Conservation (phyloP, 1,284 basidiomycete genomes). For the Ceratobasidium sp. region DNA sequence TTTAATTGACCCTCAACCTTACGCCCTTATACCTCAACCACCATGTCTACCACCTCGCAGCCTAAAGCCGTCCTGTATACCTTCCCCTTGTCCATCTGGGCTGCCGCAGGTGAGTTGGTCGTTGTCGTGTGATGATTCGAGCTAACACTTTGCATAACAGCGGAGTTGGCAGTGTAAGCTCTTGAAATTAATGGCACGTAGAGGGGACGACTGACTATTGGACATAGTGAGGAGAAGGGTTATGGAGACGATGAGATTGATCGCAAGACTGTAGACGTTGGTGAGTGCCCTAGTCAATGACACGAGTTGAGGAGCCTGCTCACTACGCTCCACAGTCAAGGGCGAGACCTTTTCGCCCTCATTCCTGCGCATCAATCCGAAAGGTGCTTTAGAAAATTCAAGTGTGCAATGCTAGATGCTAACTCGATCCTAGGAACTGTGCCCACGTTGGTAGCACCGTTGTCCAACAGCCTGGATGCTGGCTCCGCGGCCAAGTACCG, state of each 20-base stretch:
- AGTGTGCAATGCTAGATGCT: background rate
- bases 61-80: slow-evolving; percentile 75
- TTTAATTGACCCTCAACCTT: slow-evolving; percentile 7
- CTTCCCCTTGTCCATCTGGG: slow-evolving; percentile 70
- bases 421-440: slow-evolving; percentile 71
- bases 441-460: slow-evolving; percentile 86
- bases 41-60: slow-evolving; percentile 50
- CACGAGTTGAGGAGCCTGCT: background rate
- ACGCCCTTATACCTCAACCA: slow-evolving; percentile 29
- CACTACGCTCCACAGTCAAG: slow-evolving; percentile 61
- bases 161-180: slow-evolving; percentile 43
- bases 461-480: slow-evolving; percentile 75
- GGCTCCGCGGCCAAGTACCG: slow-evolving; percentile 82
- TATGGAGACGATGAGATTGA: slow-evolving; percentile 78
- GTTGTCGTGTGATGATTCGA: slow-evolving; percentile 61
- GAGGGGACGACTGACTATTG: background rate
- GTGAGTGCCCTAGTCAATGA: slow-evolving; percentile 57
- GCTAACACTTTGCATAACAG: slow-evolving; percentile 57
- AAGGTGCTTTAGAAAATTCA: slow-evolving; percentile 62
- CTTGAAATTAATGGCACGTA: background rate
- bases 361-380: slow-evolving; percentile 81
- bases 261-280: slow-evolving; percentile 70
- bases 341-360: slow-evolving; percentile 76
- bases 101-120: slow-evolving; percentile 66
- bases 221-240: slow-evolving; percentile 74